Conservation (phyloP, 2,329 filamentous ascomycete species). For the Colletotrichum gigasporum region DNA sequence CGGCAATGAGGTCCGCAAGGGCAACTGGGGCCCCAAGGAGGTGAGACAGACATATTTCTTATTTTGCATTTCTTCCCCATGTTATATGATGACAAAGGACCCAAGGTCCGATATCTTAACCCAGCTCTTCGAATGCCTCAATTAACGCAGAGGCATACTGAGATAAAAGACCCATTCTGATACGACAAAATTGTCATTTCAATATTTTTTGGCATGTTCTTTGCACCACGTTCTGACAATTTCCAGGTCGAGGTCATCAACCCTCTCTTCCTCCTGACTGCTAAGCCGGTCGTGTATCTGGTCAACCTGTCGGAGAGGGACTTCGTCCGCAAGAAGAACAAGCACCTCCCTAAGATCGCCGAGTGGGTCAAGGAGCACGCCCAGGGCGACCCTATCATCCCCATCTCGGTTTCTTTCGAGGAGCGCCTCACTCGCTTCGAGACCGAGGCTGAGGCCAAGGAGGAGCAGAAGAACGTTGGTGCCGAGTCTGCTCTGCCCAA, state of each 20-base stretch:
- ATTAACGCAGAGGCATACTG: slow-evolving; percentile 86
- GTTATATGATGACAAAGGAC: slow-evolving; percentile 98
- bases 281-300: slow-evolving; percentile 96
- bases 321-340: slow-evolving; percentile 99
- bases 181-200: slow-evolving; percentile 27
- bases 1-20: slow-evolving; percentile 94
- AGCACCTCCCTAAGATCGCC: slow-evolving; percentile 91
- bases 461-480: slow-evolving; percentile 89
- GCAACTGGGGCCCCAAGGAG: slow-evolving; percentile 92
- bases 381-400: slow-evolving; percentile 87
- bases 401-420: slow-evolving; percentile 92
- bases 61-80: slow-evolving; percentile 35
- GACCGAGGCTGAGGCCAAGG: slow-evolving; percentile 78
- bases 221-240: slow-evolving; percentile 39
- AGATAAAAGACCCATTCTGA: slow-evolving; percentile 70
- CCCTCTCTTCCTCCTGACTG: slow-evolving; percentile 91
- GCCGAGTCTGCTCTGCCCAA: slow-evolving; percentile 92
- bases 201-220: slow-evolving; percentile 34
- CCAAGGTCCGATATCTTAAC: slow-evolving; percentile 88
- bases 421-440: slow-evolving; percentile 87
- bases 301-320: slow-evolving; percentile 98
- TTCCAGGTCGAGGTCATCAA: slow-evolving; percentile 95
- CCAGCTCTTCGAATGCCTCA: slow-evolving; percentile 99
- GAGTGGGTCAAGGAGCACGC: slow-evolving; percentile 96
- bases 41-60: slow-evolving; percentile 65